Evolutionary conservation across 225 moss, liverwort and hornwort genomes (phyloP), one percentile per base, ranked within the genome.

Genomic region (Antitrichia curtipendula): DNA sequence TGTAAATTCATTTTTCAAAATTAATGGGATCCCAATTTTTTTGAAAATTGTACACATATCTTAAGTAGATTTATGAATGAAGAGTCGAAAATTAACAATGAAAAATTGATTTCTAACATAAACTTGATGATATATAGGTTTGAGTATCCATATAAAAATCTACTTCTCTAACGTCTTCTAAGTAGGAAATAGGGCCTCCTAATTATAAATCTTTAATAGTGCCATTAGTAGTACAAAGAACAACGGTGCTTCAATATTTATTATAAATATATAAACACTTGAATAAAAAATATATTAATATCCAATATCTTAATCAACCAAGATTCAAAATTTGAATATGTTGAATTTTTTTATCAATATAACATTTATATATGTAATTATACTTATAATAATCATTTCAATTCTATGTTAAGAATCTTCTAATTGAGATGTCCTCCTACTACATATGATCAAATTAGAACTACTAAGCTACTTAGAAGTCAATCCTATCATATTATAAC

Each of bases 101-200:
- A 69, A 69, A 40, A 41, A 40, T 69, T 5, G 1, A 40, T 41
- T 40, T 23, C 2, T 5, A 25, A 8, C 27, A 3, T 14, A 69
- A 25, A 41, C 15, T 2, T 40, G 40, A 24, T 69, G 8, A 8
- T 40, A 15, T 41, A 3, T 0, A 0, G 2, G 5, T 15, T 70
- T 9, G 25, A 41, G 15, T 70, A 15, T 70, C 5, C 1, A 9
- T 41, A 2, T 25, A 1, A 8, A 31, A 73, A 73, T 31, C 18
- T 6, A 18, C 29, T 18, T 18, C 1, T 0, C 19, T 7, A 47
- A 29, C 1, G 47, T 47, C 29, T 73, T 4, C 0, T 0, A 29
- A 73, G 1, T 7, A 0, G 1, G 0, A 49, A 47, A 18, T 12
- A 2, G 2, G 3, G 2, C 2, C 2, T 7, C 4, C 6, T 18